Evolutionary conservation across 306 rosid species (phyloP), one percentile per base, ranked within the genome.

Genomic region (Lablab purpureus): DNA sequence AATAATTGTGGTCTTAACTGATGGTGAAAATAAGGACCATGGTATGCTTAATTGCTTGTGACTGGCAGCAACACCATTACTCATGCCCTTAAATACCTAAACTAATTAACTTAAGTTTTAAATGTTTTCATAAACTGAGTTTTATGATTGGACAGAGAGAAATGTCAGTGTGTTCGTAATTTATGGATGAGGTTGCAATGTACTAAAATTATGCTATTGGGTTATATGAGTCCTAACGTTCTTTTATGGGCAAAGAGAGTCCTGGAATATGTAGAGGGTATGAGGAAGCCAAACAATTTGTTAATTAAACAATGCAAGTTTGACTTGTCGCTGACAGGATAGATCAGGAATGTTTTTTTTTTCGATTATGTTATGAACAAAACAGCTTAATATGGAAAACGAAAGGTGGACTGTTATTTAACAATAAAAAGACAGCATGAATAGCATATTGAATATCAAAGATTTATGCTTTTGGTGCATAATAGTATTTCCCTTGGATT

Each of bases 401-500:
- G 37, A 59, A 58, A 10, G 30, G 27, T 45, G 27, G 62, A 30
- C 11, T 10, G 10, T 58, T 78, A 19, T 28, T 32, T 22, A 7
- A 8, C 22, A 82, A 67, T 4, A 67, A 69, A 69, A 46, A 68
- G 28, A 67, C 68, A 67, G 22, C 28, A 40, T 74, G 68, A 56
- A 49, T 49, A 64, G 40, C 7, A 28, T n/a, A 51, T 50, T 23
- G 23, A 25, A 10, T 14, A 12, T 15, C n/a, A 22, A 25, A 32
- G 52, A 75, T 25, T 49, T 60, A 70, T 62, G 54, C 73, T 50
- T 71, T 15, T n/a, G 10, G 45, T 67, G 43, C 36, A 78, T 25
- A 9, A 40, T 40, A 59, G 13, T 66, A 41, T 52, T 69, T 52
- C 2, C 59, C 81, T 74, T 45, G 86, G 73, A 82, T 82, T 70